Base-by-base conservation (phyloP, 1,139 yeast genomes). In the Nakaseomyces kungkrabaensis region DNA sequence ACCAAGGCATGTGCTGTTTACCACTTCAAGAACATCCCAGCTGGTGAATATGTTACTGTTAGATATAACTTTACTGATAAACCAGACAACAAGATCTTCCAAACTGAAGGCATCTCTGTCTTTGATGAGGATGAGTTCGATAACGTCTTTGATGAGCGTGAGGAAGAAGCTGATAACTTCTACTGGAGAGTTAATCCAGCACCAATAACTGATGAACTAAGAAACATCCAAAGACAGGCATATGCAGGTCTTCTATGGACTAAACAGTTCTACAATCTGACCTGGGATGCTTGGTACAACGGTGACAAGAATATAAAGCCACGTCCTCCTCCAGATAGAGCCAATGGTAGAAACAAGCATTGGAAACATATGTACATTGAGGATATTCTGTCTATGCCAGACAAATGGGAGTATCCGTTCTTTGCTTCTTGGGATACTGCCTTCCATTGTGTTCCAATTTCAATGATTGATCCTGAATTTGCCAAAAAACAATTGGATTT, bases 381-480 rank as follows among this genome's bases (percentile, higher is more conserved):
- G 65, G 96, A 90, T 66, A 79, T 90, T 49, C 73, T 90, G 59
- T 86, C 96, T 1, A 76, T 90, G 72, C 97, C 97, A 3, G 97
- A 90, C 65, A 90, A 88, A 67, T 90, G 96, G 90, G 97, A 90
- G 68, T 90, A 90, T 67, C 97, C 96, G 4, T 90, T 90, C 66
- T 90, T 90, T 67, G 96, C 97, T 9, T 94, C 96, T 5, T 90
- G 97, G 97, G 97, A 90, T 67, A 85, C 96, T 2, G 96, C 97
- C 0, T 90, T 90, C 79, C 97, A 90, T 68, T 87, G 96, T 64
- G 79, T 90, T 59, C 97, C 97, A 2, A 72, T 90, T 56, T 94
- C 97, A 4, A 87, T 90, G 92, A 79, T 90, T 62, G 97, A 90
- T 67, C 96, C 97, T 1, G 90, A 81, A 55, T 90, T 88, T 72